Conservation (phyloP, 306 rosid species). For the Vigna reflexopilosa region DNA sequence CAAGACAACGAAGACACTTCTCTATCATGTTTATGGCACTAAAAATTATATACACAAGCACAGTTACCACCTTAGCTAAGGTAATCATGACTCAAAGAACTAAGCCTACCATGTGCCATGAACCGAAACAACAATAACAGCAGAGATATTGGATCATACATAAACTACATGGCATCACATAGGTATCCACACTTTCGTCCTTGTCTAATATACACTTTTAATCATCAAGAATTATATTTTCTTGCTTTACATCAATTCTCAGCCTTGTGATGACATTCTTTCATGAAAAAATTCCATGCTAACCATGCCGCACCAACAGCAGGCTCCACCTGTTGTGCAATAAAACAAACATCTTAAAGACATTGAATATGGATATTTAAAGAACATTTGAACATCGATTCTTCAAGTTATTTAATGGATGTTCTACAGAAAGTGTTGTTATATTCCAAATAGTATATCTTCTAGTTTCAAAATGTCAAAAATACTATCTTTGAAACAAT, state of each 20-base stretch:
- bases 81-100: constrained; percentile 3
- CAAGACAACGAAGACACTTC: not conserved
- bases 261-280: constrained; percentile 52
- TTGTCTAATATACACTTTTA: constrained; percentile 3
- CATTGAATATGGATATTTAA: not conserved
- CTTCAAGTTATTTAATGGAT: not conserved
- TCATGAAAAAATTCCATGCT: constrained; percentile 83
- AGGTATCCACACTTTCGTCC: constrained; percentile 21
- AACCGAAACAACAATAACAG: not conserved
- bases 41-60: constrained; percentile 40
- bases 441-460: not conserved
- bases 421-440: not conserved
- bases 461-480: not conserved
- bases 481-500: not conserved
- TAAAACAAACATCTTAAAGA: constrained; percentile 31
- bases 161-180: constrained; percentile 23
- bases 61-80: not conserved
- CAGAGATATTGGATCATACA: constrained; percentile 22
- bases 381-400: not conserved
- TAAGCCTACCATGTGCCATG: constrained; percentile 37
- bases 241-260: constrained; percentile 31
- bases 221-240: constrained; percentile 18
- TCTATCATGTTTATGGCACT: constrained; percentile 18
- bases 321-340: constrained; percentile 77
- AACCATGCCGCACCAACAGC: constrained; percentile 95